phyloP scores from a whole-genome alignment of 2,329 filamentous ascomycete genomes.

The Aspergillus versicolor region DNA sequence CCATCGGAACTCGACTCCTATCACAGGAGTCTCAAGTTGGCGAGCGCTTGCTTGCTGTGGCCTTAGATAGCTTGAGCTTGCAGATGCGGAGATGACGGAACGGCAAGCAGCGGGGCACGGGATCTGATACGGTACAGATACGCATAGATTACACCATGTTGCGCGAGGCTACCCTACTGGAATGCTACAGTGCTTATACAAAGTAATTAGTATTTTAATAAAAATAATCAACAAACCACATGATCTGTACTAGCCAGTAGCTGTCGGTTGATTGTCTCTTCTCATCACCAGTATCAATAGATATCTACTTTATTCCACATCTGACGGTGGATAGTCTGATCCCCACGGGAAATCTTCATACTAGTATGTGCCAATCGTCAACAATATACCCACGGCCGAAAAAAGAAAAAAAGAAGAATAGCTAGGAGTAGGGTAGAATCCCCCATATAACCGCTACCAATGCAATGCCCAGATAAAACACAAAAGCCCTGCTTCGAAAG shows the following conservation, averaged over 20 bases:
- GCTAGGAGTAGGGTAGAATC: background rate
- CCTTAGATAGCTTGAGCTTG: conserved; percentile 1
- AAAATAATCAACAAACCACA: too few relatives aligned
- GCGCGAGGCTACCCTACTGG: too few relatives aligned
- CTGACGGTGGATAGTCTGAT: background rate
- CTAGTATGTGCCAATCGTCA: conserved; percentile 6
- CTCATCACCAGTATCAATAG: background rate
- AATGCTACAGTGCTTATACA: background rate
- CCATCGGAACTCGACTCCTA: conserved; percentile 28
- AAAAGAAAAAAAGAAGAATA: background rate
- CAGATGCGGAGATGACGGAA: conserved; percentile 9
- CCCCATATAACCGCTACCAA: conserved; percentile 24
- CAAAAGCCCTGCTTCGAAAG: conserved; percentile 25
- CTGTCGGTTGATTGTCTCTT: background rate
- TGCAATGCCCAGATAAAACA: conserved; percentile 28
- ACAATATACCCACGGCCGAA: conserved; percentile 4
- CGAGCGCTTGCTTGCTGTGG: background rate
- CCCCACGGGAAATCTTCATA: conserved; percentile 3
- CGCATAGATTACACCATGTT: background rate
- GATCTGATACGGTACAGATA: conserved; percentile 2
- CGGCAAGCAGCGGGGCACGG: background rate
- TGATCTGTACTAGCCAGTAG: background rate
- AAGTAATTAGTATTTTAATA: too few relatives aligned
- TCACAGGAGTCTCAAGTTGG: background rate
- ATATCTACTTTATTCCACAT: conserved; percentile 9